Evolutionary conservation across 805 yeast species (phyloP).

Genomic region (Dipodascopsis uninucleata): DNA sequence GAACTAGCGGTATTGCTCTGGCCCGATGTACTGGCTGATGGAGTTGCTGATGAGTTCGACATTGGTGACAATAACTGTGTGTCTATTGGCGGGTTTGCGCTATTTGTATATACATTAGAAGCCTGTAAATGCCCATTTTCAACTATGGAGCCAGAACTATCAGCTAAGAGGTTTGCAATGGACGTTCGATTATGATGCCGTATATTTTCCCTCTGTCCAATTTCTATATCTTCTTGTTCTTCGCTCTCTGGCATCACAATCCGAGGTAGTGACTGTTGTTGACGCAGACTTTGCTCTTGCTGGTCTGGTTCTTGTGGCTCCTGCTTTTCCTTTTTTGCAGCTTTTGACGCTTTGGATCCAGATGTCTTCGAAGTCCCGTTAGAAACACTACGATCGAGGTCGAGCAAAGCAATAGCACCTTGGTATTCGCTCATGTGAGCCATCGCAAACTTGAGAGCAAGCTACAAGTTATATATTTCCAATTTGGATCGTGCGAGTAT

Average conservation of each 20-base stretch:
- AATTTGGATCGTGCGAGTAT: no score
- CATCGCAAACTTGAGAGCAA: constrained; percentile 1
- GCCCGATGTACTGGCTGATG: no score
- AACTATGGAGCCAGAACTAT: constrained; percentile 6
- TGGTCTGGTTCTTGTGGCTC: constrained; percentile 12
- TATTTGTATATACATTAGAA: constrained; percentile 14
- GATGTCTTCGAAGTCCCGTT: constrained; percentile 3
- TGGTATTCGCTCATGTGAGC: constrained; percentile 28
- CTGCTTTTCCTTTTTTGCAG: constrained; percentile 9
- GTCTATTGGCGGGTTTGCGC: constrained; percentile 27
- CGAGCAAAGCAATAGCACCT: constrained; percentile 31
- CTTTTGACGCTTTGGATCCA: constrained; percentile 11
- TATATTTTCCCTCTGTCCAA: constrained; percentile 11
- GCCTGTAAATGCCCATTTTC: constrained; percentile 2
- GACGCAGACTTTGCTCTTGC: constrained; percentile 6
- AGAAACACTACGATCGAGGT: constrained; percentile 22
- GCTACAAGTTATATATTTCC: no score
- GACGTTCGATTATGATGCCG: constrained; percentile 22
- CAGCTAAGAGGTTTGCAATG: constrained; percentile 25
- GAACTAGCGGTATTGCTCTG: not conserved
- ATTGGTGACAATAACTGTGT: constrained; percentile 25
- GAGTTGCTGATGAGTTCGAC: constrained; percentile 17
- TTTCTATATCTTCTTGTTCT: not conserved
- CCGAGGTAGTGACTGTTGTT: constrained; percentile 23
- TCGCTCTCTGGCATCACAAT: constrained; percentile 20